phyloP scores from a whole-genome alignment of 2,329 filamentous ascomycete species.

The Phoma sp. region DNA sequence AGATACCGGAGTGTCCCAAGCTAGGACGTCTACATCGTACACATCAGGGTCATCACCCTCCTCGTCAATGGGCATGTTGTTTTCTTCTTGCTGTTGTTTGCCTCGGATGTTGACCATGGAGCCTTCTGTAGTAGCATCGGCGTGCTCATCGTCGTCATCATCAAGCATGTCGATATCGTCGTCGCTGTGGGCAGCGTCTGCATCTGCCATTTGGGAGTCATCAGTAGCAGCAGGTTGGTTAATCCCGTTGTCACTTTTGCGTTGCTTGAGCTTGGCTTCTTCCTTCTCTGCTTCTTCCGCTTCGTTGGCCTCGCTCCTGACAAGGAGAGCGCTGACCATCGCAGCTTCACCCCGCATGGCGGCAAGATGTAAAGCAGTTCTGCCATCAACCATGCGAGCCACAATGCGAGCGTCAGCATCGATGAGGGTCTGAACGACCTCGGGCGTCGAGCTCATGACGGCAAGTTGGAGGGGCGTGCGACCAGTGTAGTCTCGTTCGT shows the following conservation, averaged over 20 bases:
- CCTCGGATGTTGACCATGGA: constrained; percentile 68
- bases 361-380: constrained; percentile 82
- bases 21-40: constrained; percentile 77
- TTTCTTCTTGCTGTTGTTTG: constrained; percentile 48
- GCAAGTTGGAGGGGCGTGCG: constrained; percentile 81
- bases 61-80: constrained; percentile 59
- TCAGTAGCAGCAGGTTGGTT: constrained; percentile 12
- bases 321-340: constrained; percentile 75
- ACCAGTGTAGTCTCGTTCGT: constrained; percentile 67
- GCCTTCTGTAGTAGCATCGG: constrained; percentile 70
- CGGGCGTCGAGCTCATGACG: constrained; percentile 69
- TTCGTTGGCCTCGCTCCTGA: constrained; percentile 77
- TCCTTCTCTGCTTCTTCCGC: constrained; percentile 68
- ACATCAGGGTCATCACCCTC: constrained; percentile 75
- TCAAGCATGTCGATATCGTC: constrained; percentile 61
- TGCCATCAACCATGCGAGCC: constrained; percentile 77
- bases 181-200: constrained; percentile 51
- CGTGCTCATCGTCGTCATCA: constrained; percentile 48
- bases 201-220: constrained; percentile 23
- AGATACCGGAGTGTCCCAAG: constrained; percentile 78
- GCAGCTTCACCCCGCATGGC: constrained; percentile 71
- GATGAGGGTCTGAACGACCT: constrained; percentile 74
- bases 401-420: constrained; percentile 75
- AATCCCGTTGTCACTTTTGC: constrained; percentile 23
- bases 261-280: constrained; percentile 53